Conservation (phyloP, 116 monocot genomes). For the Posidonia oceanica region DNA sequence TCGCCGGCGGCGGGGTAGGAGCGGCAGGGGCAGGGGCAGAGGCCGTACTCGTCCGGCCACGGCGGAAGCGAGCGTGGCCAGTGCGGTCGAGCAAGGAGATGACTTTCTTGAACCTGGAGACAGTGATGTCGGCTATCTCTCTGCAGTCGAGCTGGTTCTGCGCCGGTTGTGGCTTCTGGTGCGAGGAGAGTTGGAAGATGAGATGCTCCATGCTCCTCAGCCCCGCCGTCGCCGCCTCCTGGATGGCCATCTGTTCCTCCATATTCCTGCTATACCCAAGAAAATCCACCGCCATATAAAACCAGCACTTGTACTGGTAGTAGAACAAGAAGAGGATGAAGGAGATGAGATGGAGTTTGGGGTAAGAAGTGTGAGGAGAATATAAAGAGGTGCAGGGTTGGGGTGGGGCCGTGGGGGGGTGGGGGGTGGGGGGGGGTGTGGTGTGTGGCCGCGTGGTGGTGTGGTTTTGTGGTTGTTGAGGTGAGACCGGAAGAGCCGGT, state of each 20-base stretch:
- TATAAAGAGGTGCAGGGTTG: neutral
- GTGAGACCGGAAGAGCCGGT: neutral
- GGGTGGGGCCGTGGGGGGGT: no score
- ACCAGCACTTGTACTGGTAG: neutral
- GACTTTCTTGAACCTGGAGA: conserved; percentile 59
- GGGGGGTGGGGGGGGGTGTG: no score
- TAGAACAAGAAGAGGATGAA: neutral
- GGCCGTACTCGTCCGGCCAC: neutral
- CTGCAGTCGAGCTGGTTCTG: conserved; percentile 33
- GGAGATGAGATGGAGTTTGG: neutral
- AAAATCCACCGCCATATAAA: conserved; percentile 48
- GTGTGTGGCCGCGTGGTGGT: no score
- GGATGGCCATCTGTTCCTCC: conserved; percentile 53
- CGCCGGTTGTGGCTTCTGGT: conserved; percentile 14
- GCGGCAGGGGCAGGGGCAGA: neutral
- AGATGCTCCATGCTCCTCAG: conserved; percentile 53
- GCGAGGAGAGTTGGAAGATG: conserved; percentile 32
- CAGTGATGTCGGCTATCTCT: conserved; percentile 53
- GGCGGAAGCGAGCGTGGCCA: conserved; percentile 76
- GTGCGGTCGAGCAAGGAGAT: conserved; percentile 67
- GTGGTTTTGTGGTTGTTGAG: no score
- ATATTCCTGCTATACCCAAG: conserved; percentile 47
- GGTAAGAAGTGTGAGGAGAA: neutral
- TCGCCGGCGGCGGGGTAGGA: neutral
- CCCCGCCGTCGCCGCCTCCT: conserved; percentile 57